phyloP scores from a whole-genome alignment of 2,329 filamentous ascomycete genomes.

The Ascochyta koolunga region DNA sequence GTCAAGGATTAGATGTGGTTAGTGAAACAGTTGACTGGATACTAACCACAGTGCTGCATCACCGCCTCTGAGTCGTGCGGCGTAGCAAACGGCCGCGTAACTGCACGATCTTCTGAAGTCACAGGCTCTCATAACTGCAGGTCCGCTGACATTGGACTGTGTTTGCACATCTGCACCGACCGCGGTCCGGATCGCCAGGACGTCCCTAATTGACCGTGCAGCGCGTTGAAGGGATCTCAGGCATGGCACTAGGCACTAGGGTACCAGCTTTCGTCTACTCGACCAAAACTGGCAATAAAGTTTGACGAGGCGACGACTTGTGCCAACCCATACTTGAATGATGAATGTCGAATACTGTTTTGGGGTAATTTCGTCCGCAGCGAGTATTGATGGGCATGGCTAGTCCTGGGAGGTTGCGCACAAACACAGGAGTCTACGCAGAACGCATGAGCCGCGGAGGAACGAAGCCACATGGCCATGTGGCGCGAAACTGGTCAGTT shows the following conservation, averaged over 20 bases:
- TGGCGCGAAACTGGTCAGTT: slow-evolving; percentile 6
- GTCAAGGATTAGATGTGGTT: slow-evolving; percentile 18
- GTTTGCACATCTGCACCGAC: slow-evolving; percentile 3
- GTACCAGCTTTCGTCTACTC: slow-evolving; percentile 13
- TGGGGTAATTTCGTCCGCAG: slow-evolving; percentile 15
- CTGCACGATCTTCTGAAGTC: slow-evolving; percentile 11
- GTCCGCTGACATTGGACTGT: slow-evolving; percentile 1
- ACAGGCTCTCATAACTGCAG: slow-evolving; percentile 15
- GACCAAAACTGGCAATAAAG: slow-evolving; percentile 21
- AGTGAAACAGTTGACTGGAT: slow-evolving; percentile 26
- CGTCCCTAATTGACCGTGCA: slow-evolving; percentile 16
- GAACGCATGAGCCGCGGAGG: background rate
- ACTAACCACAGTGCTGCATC: slow-evolving; percentile 3
- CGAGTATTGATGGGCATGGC: slow-evolving; percentile 9
- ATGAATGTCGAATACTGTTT: slow-evolving; percentile 19
- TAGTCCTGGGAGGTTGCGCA: background rate
- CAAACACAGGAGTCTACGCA: background rate
- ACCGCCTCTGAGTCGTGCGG: background rate
- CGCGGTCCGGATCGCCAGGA: slow-evolving; percentile 13
- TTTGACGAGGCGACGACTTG: slow-evolving; percentile 17
- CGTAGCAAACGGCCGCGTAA: background rate
- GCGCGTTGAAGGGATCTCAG: slow-evolving; percentile 19
- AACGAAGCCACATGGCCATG: slow-evolving; percentile 1
- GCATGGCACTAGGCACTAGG: slow-evolving; percentile 26
- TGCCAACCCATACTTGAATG: slow-evolving; percentile 16